phyloP scores from a whole-genome alignment of 345 rosid genomes.

The Clarkia xantiana region DNA sequence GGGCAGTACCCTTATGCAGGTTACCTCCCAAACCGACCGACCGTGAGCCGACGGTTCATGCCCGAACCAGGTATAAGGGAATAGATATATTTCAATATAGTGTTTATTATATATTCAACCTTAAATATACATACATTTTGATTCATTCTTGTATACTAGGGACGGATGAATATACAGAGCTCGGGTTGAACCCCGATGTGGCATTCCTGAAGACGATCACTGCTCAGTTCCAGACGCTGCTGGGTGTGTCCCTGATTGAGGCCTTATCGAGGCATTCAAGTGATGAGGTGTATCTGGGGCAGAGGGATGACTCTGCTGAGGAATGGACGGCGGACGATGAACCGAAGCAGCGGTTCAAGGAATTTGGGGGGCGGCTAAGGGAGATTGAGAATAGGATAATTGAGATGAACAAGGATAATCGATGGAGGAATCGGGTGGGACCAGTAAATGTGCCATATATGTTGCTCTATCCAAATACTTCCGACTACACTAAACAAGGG shows the following conservation, averaged over 20 bases:
- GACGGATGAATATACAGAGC: slow-evolving; percentile 49
- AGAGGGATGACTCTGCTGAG: slow-evolving; percentile 33
- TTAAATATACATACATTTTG: too few species aligned
- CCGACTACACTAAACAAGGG: slow-evolving; percentile 38
- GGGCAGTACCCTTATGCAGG: slow-evolving; percentile 97
- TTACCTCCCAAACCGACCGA: slow-evolving; percentile 88
- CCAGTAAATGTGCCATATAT: slow-evolving; percentile 72
- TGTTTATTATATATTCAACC: too few species aligned
- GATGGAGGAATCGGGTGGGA: slow-evolving; percentile 62
- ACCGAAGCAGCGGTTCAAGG: slow-evolving; percentile 44
- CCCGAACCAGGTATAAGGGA: too few species aligned
- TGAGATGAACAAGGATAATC: slow-evolving; percentile 42
- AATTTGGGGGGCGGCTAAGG: slow-evolving; percentile 36
- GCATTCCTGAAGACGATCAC: slow-evolving; percentile 78
- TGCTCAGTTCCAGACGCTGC: slow-evolving; percentile 72
- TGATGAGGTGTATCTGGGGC: slow-evolving; percentile 83
- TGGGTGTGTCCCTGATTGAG: slow-evolving; percentile 81
- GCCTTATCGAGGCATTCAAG: slow-evolving; percentile 64
- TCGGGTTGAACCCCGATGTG: slow-evolving; percentile 31
- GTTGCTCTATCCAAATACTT: slow-evolving; percentile 59
- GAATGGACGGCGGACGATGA: slow-evolving; percentile 68
- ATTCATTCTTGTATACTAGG: too few species aligned
- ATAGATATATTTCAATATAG: too few species aligned
- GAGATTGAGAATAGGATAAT: slow-evolving; percentile 45
- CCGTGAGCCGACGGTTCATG: slow-evolving; percentile 81